A percentile compares a stretch with the other conserved stretches of the same genome.
Conservation (phyloP, 441 rosid species). For the Populus hybrid region DNA sequence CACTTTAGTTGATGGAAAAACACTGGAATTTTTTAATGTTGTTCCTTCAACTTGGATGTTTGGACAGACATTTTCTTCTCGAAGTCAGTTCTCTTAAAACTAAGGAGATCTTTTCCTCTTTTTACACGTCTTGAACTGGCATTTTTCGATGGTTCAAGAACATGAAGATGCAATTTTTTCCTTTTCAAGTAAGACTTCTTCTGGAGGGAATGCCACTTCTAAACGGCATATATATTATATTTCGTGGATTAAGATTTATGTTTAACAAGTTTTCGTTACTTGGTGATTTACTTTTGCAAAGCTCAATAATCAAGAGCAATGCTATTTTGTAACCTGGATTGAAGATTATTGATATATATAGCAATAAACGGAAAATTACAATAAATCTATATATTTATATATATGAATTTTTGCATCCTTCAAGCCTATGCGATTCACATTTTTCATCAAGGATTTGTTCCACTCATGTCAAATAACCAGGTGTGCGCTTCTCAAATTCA, state of each 20-base stretch:
- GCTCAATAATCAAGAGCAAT: neutral
- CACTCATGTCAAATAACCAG: no score
- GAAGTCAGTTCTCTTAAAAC: constrained; percentile 40
- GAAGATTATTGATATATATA: neutral
- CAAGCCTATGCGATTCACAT: no score
- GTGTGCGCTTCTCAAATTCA: no score
- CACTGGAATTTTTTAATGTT: constrained; percentile 48
- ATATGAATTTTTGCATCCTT: no score
- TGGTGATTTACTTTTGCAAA: neutral
- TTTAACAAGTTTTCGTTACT: neutral
- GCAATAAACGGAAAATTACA: no score
- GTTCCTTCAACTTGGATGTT: constrained; percentile 65
- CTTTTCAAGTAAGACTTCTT: neutral
- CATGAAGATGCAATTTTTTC: neutral
- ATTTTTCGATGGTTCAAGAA: constrained; percentile 21
- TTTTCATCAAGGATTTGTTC: no score
- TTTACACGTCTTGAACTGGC: constrained; percentile 12
- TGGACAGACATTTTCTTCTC: constrained; percentile 75
- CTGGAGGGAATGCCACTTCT: neutral
- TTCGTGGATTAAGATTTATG: neutral
- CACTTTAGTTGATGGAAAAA: constrained; percentile 50
- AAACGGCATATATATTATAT: neutral
- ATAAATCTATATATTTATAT: no score
- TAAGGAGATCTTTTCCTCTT: neutral
- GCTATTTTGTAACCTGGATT: neutral